Evolutionary conservation across 768 basidiomycete genomes (phyloP), one percentile per base, ranked within the genome.

Genomic region (Neoboletus subvelutipes): DNA sequence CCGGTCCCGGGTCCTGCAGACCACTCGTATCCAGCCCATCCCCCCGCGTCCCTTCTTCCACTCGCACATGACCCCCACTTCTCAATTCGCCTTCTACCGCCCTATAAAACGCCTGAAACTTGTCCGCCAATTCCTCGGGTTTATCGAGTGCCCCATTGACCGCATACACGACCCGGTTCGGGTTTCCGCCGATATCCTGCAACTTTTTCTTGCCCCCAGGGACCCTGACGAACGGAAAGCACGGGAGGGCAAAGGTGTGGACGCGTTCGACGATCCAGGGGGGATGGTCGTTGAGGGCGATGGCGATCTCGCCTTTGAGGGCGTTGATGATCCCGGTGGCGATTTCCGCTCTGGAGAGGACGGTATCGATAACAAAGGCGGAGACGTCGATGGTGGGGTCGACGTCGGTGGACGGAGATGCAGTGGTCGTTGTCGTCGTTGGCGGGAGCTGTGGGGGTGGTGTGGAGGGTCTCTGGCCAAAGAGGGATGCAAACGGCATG

Each of bases 401-500:
- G 13, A 68, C 65, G 5, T 70, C 56, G 58, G 67, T 45, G 1
- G 77, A 54, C 2, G 73, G 60, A 28, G 76, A 58, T 28, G 66
- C 50, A 13, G 53, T 20, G 68, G 59, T 2, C 22, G 51, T 18
- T 2, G 60, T 20, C 10, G 55, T 70, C 37, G 17, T 64, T 40
- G 50, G 69, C 63, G 62, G 72, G 58, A 50, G 71, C 12, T 64
- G 62, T 29, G 70, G 70, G 10, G 65, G 74, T 20, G 69, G 59
- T 24, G 66, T 72, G 40, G 70, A 61, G 5, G 76, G 56, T 47
- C 72, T 64, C 37, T 73, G 67, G 6, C 85, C 88, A 63, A 92
- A 92, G n/a, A 94, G 78, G 2, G 87, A 87, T 0, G 90, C 87
- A 62, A 94, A 94, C 0, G 91, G 86, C 63, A 88, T 88, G 28